These are phyloP conservation scores for Russula dissimulans DNA, from an alignment of 768 basidiomycete genomes.

Conservation along the genomic window DNA sequence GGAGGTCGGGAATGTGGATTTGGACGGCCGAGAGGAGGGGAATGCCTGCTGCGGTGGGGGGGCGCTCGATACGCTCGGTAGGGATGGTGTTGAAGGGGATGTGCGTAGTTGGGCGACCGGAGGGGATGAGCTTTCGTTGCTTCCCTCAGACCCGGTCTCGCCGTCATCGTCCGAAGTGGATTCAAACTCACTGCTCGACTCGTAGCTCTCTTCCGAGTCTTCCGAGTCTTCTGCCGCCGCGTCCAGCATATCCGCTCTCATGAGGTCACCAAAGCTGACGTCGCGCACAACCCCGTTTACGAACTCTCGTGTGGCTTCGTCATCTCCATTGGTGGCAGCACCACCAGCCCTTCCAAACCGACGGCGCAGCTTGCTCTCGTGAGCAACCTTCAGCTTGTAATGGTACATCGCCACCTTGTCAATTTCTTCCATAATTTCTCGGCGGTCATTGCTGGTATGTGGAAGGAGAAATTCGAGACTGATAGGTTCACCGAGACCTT, in stretches of 20 bases:
- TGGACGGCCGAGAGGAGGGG: neutral
- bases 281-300: slow-evolving; percentile 76
- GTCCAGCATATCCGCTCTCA: slow-evolving; percentile 71
- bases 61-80: neutral
- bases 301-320: slow-evolving; percentile 73
- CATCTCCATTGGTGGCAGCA: slow-evolving; percentile 57
- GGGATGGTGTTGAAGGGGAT: neutral
- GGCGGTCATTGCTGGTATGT: slow-evolving; percentile 68
- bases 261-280: slow-evolving; percentile 72
- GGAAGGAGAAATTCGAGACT: slow-evolving; percentile 89
- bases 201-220: slow-evolving; percentile 39
- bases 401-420: slow-evolving; percentile 88
- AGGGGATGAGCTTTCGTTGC: slow-evolving; percentile 8
- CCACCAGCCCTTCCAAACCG: slow-evolving; percentile 56
- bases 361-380: slow-evolving; percentile 86
- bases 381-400: slow-evolving; percentile 85
- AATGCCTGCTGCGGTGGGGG: neutral
- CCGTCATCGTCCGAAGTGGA: slow-evolving; percentile 33
- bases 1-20: neutral
- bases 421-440: slow-evolving; percentile 70
- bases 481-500: slow-evolving; percentile 66
- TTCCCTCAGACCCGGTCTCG: slow-evolving; percentile 16
- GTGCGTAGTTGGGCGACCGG: neutral
- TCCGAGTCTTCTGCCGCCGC: slow-evolving; percentile 44
- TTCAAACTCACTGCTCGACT: slow-evolving; percentile 27